A percentile compares a stretch with the other conserved stretches of the same genome.
These are phyloP conservation scores for Saccharomycopsis fermentans DNA, from an alignment of 805 yeast genomes.

Conservation along the genomic window DNA sequence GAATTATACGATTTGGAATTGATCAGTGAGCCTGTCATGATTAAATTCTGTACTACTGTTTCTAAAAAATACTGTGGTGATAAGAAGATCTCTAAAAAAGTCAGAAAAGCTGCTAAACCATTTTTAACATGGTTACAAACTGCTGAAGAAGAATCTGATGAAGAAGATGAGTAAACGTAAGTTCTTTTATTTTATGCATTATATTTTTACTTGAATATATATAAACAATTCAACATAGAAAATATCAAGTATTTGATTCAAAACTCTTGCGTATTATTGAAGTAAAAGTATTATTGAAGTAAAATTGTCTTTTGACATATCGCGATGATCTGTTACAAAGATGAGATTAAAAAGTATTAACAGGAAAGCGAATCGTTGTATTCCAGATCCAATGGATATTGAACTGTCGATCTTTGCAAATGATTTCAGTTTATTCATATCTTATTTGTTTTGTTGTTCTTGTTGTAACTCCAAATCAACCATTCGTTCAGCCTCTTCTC, in stretches of 20 bases:
- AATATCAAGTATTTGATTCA: not conserved
- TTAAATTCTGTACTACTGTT: constrained; percentile 82
- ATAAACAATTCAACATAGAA: not conserved
- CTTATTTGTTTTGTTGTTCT: not conserved
- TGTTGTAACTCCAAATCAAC: constrained; percentile 15
- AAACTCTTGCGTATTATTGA: not conserved
- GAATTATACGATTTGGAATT: constrained; percentile 76
- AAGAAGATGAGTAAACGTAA: constrained; percentile 21
- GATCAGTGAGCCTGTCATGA: constrained; percentile 69
- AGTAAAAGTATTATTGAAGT: not conserved
- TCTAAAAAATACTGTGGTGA: constrained; percentile 82
- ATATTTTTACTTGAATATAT: not conserved
- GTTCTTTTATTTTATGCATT: not conserved
- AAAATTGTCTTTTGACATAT: too few species aligned
- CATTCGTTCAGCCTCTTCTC: constrained; percentile 18
- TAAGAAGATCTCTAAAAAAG: constrained; percentile 79
- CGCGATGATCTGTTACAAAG: too few species aligned
- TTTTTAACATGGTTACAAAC: constrained; percentile 90
- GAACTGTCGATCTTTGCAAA: too few species aligned
- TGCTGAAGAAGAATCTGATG: constrained; percentile 77
- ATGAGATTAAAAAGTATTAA: too few species aligned
- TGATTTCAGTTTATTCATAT: too few species aligned
- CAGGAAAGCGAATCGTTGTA: too few species aligned
- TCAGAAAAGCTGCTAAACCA: constrained; percentile 93
- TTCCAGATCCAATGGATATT: too few species aligned